Evolutionary conservation across 1,139 yeast genomes (phyloP), one percentile per base, ranked within the genome.

Genomic region (Diutina ranongensis): DNA sequence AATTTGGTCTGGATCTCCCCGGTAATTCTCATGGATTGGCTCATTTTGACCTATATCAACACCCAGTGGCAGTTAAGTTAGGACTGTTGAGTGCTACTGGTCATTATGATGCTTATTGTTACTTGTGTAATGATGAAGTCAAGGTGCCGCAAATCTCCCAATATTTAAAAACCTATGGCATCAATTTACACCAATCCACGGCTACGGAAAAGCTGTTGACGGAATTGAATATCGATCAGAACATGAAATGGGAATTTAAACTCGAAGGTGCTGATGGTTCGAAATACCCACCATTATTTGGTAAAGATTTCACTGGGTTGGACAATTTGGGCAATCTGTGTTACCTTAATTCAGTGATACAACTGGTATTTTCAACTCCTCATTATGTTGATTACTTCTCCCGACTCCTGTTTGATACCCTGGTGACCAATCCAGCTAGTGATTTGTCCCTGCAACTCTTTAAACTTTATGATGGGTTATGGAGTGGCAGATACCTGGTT

Each of bases 311-410:
- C 48, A 81, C 94, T 1, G 99, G 98, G 0, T 64, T 94, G 57
- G 78, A 81, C 52, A 92, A 92, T 59, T 64, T 92, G 51, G 99
- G 99, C 2, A 92, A 92, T 57, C 83, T 96, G 0, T 92, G 99
- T 62, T 92, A 92, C 59, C 56, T 92, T 51, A 84, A 89, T 45
- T 83, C 95, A 1, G 89, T 81, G 0, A 52, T 87, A 3, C 98
- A 92, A 60, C 71, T 80, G 2, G 64, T 92, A 47, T 71, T 64
- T 52, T 59, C 63, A 44, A 54, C 65, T 36, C 49, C 54, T 0
- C 50, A 55, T 8, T 83, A 83, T 54, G 49, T 55, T 62, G 69
- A 56, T 22, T 55, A 64, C 61, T 64, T 65, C 53, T 40, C 53
- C 45, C 40, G 55, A 2, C 54, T 60, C 42, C 50, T 59, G 4